Base-by-base conservation (phyloP, 306 rosid genomes). In the Quercus cerris region DNA sequence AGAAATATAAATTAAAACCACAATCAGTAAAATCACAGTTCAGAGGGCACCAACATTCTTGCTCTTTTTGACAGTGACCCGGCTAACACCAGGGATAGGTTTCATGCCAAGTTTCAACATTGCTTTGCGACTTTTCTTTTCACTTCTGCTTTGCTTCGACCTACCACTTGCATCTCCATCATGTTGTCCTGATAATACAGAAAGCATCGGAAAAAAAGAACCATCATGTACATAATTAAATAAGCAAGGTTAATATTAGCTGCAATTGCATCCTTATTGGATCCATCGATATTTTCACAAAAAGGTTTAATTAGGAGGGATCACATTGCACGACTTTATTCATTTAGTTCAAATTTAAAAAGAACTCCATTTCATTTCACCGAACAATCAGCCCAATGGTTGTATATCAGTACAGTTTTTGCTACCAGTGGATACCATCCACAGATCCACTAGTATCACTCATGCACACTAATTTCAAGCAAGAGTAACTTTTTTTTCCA, bases 91-190 rank as follows among this genome's bases (percentile, higher is more conserved):
- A 0, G 94, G 81, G 66, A 90, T 88, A 20, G 97, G 94, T 74
- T 84, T 94, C 98, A 92, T 92, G 64, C 98, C 96, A 23, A 94
- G 96, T 81, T 94, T 92, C 75, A 90, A 81, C 98, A 92, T 90
- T 17, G 98, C 98, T 83, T 94, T 92, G 41, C 97, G 97, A 61
- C 97, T 94, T 82, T 92, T 92, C 84, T 94, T 94, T 55, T 94
- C 97, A 30, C 98, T 94, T 86, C 96, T 89, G 51, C 93, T 92
- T 84, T 94, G 96, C 89, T 90, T 94, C 15, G 98, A 90, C 89
- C 95, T 89, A 33, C 97, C 95, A 73, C 90, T 87, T 66, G 23
- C 87, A 51, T 91, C 98, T 55, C 94, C 97, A 56, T 92, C 97
- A 15, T 67, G 89, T 6, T 75, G 78, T 55, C 77, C 84, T 84